Base-by-base conservation (phyloP, 805 yeast genomes). In the Schwanniomyces pseudopolymorphus region DNA sequence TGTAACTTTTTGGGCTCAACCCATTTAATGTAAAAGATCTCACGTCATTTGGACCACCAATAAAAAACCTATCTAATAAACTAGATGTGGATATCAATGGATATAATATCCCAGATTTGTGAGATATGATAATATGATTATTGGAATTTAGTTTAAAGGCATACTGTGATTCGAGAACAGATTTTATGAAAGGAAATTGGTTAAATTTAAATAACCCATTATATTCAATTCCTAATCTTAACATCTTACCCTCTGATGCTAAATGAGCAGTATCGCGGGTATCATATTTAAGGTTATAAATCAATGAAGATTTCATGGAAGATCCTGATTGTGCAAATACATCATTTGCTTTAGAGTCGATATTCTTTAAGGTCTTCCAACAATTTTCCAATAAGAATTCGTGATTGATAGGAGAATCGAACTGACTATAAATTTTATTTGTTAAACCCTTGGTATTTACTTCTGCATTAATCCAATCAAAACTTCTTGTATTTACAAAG, bases 1-100 rank as follows among this genome's bases (percentile, higher is more conserved):
- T 74, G 63, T 67, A 70, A 42, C 72, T 71, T 52, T 78, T 80
- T 2, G 84, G 84, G 0, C 85, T 84, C 37, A 80, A 52, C 1
- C 84, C 83, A 37, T 79, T 74, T 48, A 78, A 55, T 9, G 64
- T 58, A 53, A 79, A 80, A 1, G 83, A 76, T 38, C 84, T 66
- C 7, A 80, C 72, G 50, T 80, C 84, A 52, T 79, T 80, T 10
- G 85, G 79, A 1, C 85, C 85, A n/a, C 85, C 85, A 3, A 74
- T 63, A 54, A 72, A 77, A 47, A 79, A 80, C 39, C 81, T 63
- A 57, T 80, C 85, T 64, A 80, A 66, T 6, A 80, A 63, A 52
- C 66, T 72, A n/a, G 65, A 58, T 11, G 71, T 51, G 2, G 50
- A 50, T 5, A 36, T 40, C 6, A 58, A 52, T 1, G 66, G 55